A percentile compares a stretch with the other conserved stretches of the same genome.
Conservation (phyloP, 805 yeast species). For the Pichia ethanolica region DNA sequence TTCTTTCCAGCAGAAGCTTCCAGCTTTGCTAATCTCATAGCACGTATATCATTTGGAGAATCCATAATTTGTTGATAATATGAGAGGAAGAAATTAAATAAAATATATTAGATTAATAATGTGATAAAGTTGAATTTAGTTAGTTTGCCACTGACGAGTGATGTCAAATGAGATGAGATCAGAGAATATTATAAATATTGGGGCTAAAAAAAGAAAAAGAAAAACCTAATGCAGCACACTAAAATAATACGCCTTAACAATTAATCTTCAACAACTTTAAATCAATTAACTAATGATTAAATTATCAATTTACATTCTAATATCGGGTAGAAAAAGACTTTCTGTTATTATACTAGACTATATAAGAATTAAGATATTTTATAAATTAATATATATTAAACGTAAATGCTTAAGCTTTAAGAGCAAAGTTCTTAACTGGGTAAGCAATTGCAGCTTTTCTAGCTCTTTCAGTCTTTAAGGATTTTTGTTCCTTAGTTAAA, state of each 20-base stretch:
- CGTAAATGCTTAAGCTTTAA: conserved; percentile 77
- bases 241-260: no score
- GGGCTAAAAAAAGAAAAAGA: no score
- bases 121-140: no score
- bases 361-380: conserved; percentile 3
- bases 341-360: conserved; percentile 2
- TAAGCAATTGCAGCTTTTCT: conserved; percentile 88
- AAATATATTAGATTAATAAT: no score
- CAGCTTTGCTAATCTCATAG: conserved; percentile 45
- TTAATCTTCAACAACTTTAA: no score
- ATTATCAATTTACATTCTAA: background rate
- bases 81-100: no score
- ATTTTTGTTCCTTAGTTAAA: conserved; percentile 81
- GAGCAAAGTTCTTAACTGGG: conserved; percentile 98
- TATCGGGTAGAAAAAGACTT: conserved; percentile 1
- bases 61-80: background rate
- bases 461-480: conserved; percentile 77
- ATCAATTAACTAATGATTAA: no score
- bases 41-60: conserved; percentile 27
- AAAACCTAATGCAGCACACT: no score
- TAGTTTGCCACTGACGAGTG: no score
- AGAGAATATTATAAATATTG: no score
- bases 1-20: conserved; percentile 10
- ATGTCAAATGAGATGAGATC: no score
- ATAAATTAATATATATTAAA: background rate